Conservation (phyloP, 1,139 yeast genomes). For the Lodderomyces oxycetoniae region DNA sequence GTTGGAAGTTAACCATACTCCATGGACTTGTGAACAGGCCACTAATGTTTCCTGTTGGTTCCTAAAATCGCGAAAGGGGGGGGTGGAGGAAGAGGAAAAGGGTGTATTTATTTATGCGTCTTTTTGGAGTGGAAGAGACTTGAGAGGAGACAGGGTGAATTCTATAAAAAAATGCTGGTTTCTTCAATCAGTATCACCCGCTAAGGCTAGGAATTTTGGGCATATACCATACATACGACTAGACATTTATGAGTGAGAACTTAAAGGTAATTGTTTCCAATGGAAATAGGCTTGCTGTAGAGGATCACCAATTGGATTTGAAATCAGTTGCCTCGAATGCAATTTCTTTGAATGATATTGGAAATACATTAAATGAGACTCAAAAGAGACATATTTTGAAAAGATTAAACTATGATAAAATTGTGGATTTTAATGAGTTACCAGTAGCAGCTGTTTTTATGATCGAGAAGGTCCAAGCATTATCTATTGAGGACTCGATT, state of each 20-base stretch:
- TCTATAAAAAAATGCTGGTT: no score
- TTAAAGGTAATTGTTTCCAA: constrained; percentile 1
- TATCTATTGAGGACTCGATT: constrained; percentile 38
- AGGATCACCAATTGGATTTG: constrained; percentile 19
- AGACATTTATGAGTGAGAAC: constrained; percentile 1
- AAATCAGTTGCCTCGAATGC: constrained; percentile 19
- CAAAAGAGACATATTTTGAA: constrained; percentile 26
- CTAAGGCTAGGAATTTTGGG: no score
- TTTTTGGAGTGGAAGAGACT: no score
- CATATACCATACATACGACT: no score
- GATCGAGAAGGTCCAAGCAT: constrained; percentile 32
- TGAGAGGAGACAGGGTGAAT: no score
- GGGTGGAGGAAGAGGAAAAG: neutral
- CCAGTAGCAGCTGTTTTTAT: constrained; percentile 33
- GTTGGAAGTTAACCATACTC: no score
- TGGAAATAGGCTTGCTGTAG: constrained; percentile 10
- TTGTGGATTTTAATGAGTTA: constrained; percentile 25
- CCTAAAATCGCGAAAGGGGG: neutral
- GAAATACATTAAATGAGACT: constrained; percentile 19
- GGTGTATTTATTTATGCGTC: no score
- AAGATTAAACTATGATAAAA: constrained; percentile 23
- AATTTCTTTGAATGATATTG: constrained; percentile 23
- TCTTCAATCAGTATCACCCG: no score
- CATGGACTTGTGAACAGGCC: no score
- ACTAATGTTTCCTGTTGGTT: no score